Evolutionary conservation across 345 rosid genomes (phyloP), one percentile per base, ranked within the genome.

Genomic region (Aquilaria malaccensis): DNA sequence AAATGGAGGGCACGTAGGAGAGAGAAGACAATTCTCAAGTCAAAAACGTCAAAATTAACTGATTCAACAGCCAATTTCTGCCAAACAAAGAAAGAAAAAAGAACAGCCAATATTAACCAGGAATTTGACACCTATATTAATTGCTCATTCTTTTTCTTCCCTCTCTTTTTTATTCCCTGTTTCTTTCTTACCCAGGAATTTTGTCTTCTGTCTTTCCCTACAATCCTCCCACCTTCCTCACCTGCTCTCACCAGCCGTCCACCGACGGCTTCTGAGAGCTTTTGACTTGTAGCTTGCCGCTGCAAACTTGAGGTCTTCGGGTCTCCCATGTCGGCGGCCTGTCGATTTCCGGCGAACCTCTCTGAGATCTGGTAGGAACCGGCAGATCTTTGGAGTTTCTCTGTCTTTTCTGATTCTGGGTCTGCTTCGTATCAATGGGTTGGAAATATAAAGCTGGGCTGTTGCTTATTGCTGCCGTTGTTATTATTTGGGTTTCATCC

Each of bases 371-470:
- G 69, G 43, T 48, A 46, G 55, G 31, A 55, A 48, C 46, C 7
- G 11, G 15, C 33, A 33, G 74, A 74, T 77, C 81, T 65, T 58
- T 81, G 67, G 49, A 59, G 55, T 75, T 74, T 70, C 79, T 68
- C 49, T 22, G 30, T 33, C 43, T 71, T 45, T 58, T 29, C 54
- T 67, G 48, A 30, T 30, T 61, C 62, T 60, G 59, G 67, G 72
- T 58, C 43, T 58, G 64, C 33, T 5, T 60, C 22, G 59, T 13
- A 30, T 69, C 41, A 47, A 94, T 94, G 99, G 78, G 84, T 67
- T 91, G 85, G 95, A 88, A 79, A 66, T 94, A 94, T 56, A 88
- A 65, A 64, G 91, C 97, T 61, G 99, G 99, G 53, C 65, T 94
- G 74, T 81, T 90, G 66, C 79, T 94, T 71, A 94, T 94, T 43